Conservation (phyloP, 148 eudicot species). For the Gaultheria prostrata region DNA sequence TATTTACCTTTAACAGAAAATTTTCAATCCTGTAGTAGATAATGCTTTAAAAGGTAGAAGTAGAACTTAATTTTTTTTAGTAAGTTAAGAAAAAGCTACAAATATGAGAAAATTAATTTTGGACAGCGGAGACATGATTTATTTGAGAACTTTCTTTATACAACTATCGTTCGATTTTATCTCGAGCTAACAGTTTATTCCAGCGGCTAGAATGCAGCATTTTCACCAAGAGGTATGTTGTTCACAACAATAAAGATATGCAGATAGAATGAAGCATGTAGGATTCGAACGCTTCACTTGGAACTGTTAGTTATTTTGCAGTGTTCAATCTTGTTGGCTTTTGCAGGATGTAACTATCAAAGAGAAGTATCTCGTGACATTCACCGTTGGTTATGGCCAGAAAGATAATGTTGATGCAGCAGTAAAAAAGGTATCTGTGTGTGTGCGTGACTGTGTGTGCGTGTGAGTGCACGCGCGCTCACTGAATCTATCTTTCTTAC, state of each 20-base stretch:
- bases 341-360: constrained; percentile 54
- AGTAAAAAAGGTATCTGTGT: constrained; percentile 57
- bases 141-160: neutral
- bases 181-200: neutral
- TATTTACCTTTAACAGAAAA: neutral
- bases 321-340: constrained; percentile 13
- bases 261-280: neutral
- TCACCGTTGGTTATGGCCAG: constrained; percentile 69
- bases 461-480: too few relatives aligned
- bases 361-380: constrained; percentile 68
- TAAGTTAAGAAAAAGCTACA: neutral
- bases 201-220: neutral
- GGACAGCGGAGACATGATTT: neutral
- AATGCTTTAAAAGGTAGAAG: neutral
- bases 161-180: neutral
- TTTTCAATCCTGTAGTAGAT: neutral
- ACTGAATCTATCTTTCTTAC: constrained; percentile 15
- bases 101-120: neutral
- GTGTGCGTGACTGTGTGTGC: neutral
- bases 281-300: neutral
- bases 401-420: constrained; percentile 58
- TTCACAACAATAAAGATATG: too few relatives aligned
- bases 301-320: neutral
- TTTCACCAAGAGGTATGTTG: neutral
- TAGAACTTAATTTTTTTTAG: neutral